Conservation (phyloP, 140 eudicot species). For the Senecio squalidus region DNA sequence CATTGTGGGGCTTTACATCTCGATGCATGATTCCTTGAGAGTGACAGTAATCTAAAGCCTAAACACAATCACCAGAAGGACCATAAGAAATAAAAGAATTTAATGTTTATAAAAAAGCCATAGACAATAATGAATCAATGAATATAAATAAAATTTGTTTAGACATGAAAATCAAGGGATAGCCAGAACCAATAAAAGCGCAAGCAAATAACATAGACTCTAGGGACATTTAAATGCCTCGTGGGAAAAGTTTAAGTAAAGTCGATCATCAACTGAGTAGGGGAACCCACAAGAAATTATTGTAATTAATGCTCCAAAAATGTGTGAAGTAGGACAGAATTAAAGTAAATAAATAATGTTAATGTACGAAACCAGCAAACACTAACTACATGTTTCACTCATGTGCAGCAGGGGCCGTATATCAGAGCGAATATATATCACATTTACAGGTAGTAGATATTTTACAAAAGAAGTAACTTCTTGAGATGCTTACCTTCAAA, state of each 20-base stretch:
- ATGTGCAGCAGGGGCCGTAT: background rate
- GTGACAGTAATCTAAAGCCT: slow-evolving; percentile 89
- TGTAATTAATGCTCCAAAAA: background rate
- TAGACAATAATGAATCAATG: background rate
- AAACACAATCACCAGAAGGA: background rate
- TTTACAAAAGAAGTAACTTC: background rate
- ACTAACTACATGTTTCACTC: background rate
- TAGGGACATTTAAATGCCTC: background rate
- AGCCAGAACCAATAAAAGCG: background rate
- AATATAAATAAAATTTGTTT: background rate
- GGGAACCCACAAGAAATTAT: background rate
- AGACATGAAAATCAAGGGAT: background rate
- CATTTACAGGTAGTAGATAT: background rate
- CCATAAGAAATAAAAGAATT: background rate
- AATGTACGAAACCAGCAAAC: slow-evolving; percentile 2
- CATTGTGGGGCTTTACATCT: slow-evolving; percentile 90
- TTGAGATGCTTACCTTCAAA: slow-evolving; percentile 36
- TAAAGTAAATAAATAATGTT: background rate
- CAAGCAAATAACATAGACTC: background rate
- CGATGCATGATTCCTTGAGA: slow-evolving; percentile 93
- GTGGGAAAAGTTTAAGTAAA: background rate
- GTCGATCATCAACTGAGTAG: background rate
- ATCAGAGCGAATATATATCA: background rate
- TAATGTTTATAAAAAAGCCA: background rate
- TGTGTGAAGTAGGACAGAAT: background rate